Evolutionary conservation across 2,329 filamentous ascomycete species (phyloP), one percentile per base, ranked within the genome.

Genomic region (Fusarium sp.): DNA sequence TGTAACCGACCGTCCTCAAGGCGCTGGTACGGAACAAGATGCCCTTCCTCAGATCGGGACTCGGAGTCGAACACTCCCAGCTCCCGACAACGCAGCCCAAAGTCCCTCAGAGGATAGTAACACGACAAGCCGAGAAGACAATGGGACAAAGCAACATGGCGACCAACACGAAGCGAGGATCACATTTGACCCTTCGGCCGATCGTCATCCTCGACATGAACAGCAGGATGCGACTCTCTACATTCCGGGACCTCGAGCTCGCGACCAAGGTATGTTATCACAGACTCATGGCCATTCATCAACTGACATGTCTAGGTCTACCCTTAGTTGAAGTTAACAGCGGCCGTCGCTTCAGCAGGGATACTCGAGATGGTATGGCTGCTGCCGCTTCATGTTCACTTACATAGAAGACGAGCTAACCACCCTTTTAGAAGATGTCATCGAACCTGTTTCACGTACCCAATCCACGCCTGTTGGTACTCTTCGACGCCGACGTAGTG

Each of bases 211-310:
- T 6, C 68, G 72, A 20, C 68, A 57, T 15, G 75, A 75, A 3
- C 67, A 72, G 43, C 68, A 65, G n/a, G 75, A 76, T 8, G 46
- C 64, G 2, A 65, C 75, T 3, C 62, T 78, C 2, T 77, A 78
- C 24, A 77, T 79, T 10, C 77, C 77, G 7, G 75, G 76, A 1
- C 77, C 77, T 33, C 69, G 77, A n/a, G 77, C 77, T 42, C 76
- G 77, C 15, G 77, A 79, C 18, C 68, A 66, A 48, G 77, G 77
- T 72, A 63, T 7, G 45, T 39, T 26, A 14, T 17, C 11, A n/a
- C 8, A 14, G 11, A 6, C 11, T 28, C 8, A 20, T 43, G 4
- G 18, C 4, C 6, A 15, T 8, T 22, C 38, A 36, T 17, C 22
- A 17, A 40, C 51, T 75, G 17, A 72, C 59, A 20, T 53, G 26